A percentile compares a stretch with the other conserved stretches of the same genome.
These are phyloP conservation scores for Thraustochytrium sp. DNA, from an alignment of 352 stramenopile genomes.

Conservation along the genomic window DNA sequence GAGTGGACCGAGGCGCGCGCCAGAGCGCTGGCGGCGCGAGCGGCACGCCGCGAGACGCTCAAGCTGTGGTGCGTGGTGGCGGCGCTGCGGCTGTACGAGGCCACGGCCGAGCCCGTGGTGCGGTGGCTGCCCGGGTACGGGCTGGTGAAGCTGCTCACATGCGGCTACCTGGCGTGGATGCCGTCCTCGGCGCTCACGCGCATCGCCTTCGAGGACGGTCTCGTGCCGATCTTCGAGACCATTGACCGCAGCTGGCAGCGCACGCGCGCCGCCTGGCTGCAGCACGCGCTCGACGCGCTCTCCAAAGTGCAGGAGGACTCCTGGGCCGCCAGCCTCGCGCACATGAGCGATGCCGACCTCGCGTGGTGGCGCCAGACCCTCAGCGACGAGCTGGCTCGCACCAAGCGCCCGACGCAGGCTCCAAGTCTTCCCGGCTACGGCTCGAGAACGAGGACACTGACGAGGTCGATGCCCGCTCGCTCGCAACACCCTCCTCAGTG, in stretches of 20 bases:
- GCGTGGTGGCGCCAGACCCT: background rate
- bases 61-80: background rate
- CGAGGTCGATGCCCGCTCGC: background rate
- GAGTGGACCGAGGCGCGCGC: background rate
- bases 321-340: background rate
- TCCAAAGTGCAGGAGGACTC: background rate
- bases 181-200: background rate
- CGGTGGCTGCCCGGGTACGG: background rate
- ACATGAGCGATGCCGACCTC: background rate
- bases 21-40: background rate
- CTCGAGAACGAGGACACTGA: constrained; percentile 11
- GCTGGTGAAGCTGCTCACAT: background rate
- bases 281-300: background rate
- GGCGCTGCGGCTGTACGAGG: background rate
- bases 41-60: background rate
- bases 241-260: background rate
- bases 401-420: background rate
- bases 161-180: background rate
- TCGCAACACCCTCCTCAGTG: background rate
- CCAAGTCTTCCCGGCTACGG: no score
- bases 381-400: background rate
- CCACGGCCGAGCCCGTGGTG: background rate
- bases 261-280: no score
- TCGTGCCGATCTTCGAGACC: background rate
- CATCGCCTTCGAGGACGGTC: background rate